Conservation (phyloP, 2,329 filamentous ascomycete genomes). For the Nigrograna mackinnonii region DNA sequence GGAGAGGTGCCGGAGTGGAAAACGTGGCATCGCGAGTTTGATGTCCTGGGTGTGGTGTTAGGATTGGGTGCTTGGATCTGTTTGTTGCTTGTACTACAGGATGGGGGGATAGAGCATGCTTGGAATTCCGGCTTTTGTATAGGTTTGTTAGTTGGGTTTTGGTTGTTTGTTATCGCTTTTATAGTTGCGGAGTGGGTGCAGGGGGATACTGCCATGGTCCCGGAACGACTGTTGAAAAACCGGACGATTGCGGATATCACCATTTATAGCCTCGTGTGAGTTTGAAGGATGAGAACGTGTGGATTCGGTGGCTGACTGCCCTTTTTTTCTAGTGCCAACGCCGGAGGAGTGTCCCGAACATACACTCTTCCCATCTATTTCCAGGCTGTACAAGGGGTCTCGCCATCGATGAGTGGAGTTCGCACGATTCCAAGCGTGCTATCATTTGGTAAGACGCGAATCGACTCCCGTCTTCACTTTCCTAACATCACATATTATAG, state of each 20-base stretch:
- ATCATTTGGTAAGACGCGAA: constrained; percentile 1
- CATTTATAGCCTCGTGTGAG: constrained; percentile 2
- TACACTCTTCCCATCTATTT: neutral
- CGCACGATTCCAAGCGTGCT: constrained; percentile 3
- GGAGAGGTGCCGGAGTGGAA: constrained; percentile 7
- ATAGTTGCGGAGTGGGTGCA: constrained; percentile 38
- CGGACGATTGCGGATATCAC: constrained; percentile 35
- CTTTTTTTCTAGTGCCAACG: constrained; percentile 29
- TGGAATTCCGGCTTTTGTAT: constrained; percentile 47
- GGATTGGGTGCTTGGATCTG: constrained; percentile 37
- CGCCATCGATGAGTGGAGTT: neutral
- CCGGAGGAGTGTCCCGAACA: too few species aligned
- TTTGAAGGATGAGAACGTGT: neutral
- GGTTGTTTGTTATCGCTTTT: constrained; percentile 35
- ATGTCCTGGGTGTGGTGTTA: constrained; percentile 19
- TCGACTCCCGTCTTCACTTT: too few species aligned
- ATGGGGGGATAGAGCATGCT: constrained; percentile 33
- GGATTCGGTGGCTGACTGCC: neutral
- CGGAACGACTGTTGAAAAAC: constrained; percentile 16
- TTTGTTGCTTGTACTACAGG: constrained; percentile 45
- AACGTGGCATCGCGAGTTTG: constrained; percentile 16
- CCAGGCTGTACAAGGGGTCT: neutral
- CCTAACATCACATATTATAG: too few species aligned
- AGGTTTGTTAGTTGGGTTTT: constrained; percentile 42
- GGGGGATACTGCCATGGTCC: constrained; percentile 38